Evolutionary conservation across 768 basidiomycete species (phyloP).

Genomic region (Naematelia encephala): DNA sequence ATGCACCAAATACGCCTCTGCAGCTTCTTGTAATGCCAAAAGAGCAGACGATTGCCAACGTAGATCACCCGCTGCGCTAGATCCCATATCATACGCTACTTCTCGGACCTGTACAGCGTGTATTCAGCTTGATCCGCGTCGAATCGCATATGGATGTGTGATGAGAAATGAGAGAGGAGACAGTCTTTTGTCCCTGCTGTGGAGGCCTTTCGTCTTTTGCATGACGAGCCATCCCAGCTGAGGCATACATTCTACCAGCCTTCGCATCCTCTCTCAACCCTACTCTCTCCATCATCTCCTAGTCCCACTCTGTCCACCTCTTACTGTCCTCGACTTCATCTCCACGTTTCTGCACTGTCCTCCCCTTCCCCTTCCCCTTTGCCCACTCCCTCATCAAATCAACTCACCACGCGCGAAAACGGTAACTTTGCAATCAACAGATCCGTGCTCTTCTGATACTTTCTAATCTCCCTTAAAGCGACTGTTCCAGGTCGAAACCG

Average conservation of each 20-base stretch:
- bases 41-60: constrained; percentile 96
- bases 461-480: constrained; percentile 85
- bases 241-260: too few relatives aligned
- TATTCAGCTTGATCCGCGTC: background rate
- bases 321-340: background rate
- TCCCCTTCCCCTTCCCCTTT: background rate
- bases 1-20: constrained; percentile 70
- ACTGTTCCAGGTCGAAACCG: constrained; percentile 88
- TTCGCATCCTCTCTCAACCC: too few relatives aligned
- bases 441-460: constrained; percentile 91
- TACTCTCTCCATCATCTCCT: too few relatives aligned
- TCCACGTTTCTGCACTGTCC: background rate
- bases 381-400: too few relatives aligned
- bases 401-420: constrained; percentile 82
- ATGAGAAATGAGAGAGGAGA: too few relatives aligned
- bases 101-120: constrained; percentile 72
- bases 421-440: constrained; percentile 81
- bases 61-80: constrained; percentile 62
- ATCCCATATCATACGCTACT: constrained; percentile 83
- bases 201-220: too few relatives aligned
- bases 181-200: too few relatives aligned
- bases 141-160: background rate
- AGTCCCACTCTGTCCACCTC: too few relatives aligned
- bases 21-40: constrained; percentile 91
- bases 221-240: too few relatives aligned